Evolutionary conservation across 1,284 basidiomycete species (phyloP).

Genomic region (Lentinula novae-zelandiae): DNA sequence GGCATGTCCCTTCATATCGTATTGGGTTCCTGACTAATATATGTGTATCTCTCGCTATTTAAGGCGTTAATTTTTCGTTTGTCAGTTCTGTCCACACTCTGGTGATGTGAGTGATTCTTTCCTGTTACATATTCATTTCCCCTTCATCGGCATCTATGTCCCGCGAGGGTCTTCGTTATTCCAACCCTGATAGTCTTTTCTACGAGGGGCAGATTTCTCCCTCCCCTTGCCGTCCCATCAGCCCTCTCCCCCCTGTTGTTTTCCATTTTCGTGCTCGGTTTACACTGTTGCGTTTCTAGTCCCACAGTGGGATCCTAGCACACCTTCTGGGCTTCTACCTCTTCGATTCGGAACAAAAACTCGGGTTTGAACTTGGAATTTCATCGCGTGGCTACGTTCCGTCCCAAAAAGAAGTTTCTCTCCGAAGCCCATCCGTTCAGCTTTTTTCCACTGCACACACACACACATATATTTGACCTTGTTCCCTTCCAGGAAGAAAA

Average conservation of each 20-base stretch:
- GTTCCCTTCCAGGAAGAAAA: conserved; percentile 2
- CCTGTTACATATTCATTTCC: neutral
- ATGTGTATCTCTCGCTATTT: neutral
- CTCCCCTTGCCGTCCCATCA: neutral
- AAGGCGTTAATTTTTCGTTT: neutral
- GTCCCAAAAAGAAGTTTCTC: neutral
- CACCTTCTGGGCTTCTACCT: neutral
- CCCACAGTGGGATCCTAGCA: neutral
- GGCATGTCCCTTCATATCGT: neutral
- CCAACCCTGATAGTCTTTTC: neutral
- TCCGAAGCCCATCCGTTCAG: neutral
- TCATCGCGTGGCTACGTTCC: neutral
- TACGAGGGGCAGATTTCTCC: neutral
- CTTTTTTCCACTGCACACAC: neutral
- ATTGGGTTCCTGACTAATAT: neutral
- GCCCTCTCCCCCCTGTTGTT: neutral
- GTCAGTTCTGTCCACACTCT: neutral
- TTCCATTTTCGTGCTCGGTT: neutral
- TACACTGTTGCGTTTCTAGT: neutral
- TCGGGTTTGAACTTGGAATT: neutral
- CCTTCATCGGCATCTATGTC: neutral
- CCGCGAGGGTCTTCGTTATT: neutral
- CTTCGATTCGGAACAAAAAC: neutral
- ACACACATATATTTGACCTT: neutral
- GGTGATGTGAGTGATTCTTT: neutral